These are phyloP conservation scores for Podospora pseudoanserina DNA, from an alignment of 495 filamentous ascomycete species.

Conservation along the genomic window DNA sequence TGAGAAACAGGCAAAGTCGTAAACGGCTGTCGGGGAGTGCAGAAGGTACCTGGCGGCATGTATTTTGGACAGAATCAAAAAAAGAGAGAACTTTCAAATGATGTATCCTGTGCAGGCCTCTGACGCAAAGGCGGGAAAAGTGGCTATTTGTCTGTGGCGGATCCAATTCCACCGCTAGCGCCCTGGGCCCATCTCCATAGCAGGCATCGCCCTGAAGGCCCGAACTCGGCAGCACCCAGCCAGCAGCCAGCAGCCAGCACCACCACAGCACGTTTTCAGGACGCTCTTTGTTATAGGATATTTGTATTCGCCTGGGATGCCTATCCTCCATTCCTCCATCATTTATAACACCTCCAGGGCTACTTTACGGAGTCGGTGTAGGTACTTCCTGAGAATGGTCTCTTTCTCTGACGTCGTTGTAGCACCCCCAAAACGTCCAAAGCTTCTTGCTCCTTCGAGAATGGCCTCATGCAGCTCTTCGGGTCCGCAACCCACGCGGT, in stretches of 20 bases:
- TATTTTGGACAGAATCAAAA: neutral
- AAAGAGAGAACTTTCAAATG: conserved; percentile 11
- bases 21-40: neutral
- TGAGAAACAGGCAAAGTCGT: neutral
- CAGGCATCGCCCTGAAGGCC: conserved; percentile 1
- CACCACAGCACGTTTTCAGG: neutral
- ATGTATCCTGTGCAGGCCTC: conserved; percentile 13
- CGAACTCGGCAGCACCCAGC: neutral
- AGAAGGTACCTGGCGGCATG: conserved; percentile 7
- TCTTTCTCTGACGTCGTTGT: conserved; percentile 5
- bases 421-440: neutral
- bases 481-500: conserved; percentile 4
- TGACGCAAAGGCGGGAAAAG: conserved; percentile 24
- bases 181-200: conserved; percentile 3
- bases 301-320: neutral
- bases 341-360: too few relatives aligned
- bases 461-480: conserved; percentile 4
- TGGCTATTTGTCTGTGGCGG: conserved; percentile 21
- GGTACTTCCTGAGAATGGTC: too few relatives aligned
- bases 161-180: conserved; percentile 1
- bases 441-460: conserved; percentile 7
- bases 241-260: neutral
- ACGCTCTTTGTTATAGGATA: neutral
- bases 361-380: too few relatives aligned
- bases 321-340: neutral